Base-by-base conservation (phyloP, 2,329 filamentous ascomycete genomes). In the Didymella keratinophila region DNA sequence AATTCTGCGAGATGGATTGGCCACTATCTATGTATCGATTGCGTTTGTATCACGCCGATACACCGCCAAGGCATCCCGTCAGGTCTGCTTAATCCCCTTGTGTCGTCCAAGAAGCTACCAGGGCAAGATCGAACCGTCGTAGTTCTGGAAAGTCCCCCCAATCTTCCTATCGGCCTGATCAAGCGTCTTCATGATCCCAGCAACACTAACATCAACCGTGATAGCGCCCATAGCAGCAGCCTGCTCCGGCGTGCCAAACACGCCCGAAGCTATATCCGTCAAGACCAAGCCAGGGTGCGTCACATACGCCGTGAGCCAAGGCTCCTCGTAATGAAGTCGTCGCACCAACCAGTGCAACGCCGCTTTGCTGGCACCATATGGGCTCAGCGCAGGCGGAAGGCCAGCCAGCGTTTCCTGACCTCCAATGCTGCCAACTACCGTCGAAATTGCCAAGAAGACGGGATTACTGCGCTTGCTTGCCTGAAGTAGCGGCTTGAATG, bases 301-400 rank as follows among this genome's bases (percentile, higher is more conserved):
- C 32, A 49, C 46, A 14, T 49, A 49, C 5, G 46, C 21, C 2
- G 32, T 39, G 2, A 49, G 10, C 46, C 46, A 49, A 8, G 46
- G 10, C 46, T 49, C 46, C 23, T 49, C 46, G 32, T 18, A 49
- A 32, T 49, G 32, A 4, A 49, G 16, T 16, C 46, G 32, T 37
- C 46, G 46, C 11, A 49, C 21, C 4, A 49, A 2, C 34, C 46
- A 49, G 16, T 49, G 39, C 8, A 49, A 16, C 1, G 46, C 46
- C 27, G 46, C 46, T n/a, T 49, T 49, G 21, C 46, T 49, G 9
- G 46, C 16, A 5, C 46, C 46, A 10, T 49, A 49, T 4, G 46
- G 32, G 23, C 34, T 49, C 4, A 49, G 9, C 2, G 27, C 11
- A 16, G 34, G 32, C 6, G 32, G 20, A 27, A 49, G 9, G 2